Percentiles rank a stretch among this genome's conserved stretches.
phyloP scores from a whole-genome alignment of 164 flowering plant species.

The Vitis cinerea region DNA sequence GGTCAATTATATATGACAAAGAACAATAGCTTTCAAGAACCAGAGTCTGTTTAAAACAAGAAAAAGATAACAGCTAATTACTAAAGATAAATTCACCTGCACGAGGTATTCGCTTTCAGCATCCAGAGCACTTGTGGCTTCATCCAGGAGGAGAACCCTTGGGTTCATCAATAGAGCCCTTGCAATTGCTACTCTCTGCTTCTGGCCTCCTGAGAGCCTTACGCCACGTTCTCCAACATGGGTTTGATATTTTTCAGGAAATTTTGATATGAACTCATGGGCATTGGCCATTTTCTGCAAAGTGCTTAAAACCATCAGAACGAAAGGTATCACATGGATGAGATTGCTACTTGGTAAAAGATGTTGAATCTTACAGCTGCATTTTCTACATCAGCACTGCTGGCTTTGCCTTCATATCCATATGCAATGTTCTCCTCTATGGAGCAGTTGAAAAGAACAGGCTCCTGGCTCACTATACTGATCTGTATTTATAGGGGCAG shows the following conservation, averaged over 20 bases:
- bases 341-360: too few species aligned
- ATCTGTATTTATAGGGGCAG: conserved; percentile 42
- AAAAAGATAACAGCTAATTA: too few species aligned
- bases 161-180: conserved; percentile 96
- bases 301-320: background rate
- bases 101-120: conserved; percentile 96
- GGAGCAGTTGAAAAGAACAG: conserved; percentile 93
- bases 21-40: too few species aligned
- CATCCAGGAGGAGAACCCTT: conserved; percentile 82
- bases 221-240: conserved; percentile 93
- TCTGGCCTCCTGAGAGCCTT: conserved; percentile 96
- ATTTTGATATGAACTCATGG: conserved; percentile 81
- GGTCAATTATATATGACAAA: too few species aligned
- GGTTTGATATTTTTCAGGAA: conserved; percentile 87
- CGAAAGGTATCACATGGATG: too few species aligned
- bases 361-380: conserved; percentile 67
- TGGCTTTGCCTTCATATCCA: conserved; percentile 77
- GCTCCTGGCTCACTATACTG: conserved; percentile 98
- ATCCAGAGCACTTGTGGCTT: conserved; percentile 98
- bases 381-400: conserved; percentile 65
- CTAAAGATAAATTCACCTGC: conserved; percentile 48
- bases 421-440: conserved; percentile 94
- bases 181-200: conserved; percentile 95
- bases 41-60: too few species aligned
- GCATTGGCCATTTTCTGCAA: conserved; percentile 99